Evolutionary conservation across 768 basidiomycete genomes (phyloP), one percentile per base, ranked within the genome.

Genomic region (Lactarius quietus): DNA sequence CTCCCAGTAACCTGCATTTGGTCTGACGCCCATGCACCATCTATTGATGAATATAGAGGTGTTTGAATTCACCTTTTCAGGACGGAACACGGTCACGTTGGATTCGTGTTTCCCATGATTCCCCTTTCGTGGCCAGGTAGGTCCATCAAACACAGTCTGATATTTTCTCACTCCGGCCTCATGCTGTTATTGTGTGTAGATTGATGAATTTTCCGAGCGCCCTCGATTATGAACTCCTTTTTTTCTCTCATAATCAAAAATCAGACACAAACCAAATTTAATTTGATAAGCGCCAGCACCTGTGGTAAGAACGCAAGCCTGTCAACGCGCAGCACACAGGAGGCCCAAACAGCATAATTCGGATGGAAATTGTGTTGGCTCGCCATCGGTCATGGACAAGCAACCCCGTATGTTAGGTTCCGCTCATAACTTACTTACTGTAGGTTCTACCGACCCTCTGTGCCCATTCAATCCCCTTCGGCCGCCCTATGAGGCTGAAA

Each of bases 401-500:
- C 26, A 23, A 23, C 59, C 59, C 64, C 41, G 53, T 31, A 45
- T 48, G 15, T 39, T 48, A 43, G 54, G 59, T 45, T 33, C 59
- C 64, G 63, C 41, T 59, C 41, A 26, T 33, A 33, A 33, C 33
- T 33, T 18, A 41, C 57, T 17, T 18, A 41, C 57, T 17, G 29
- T 38, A 31, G 23, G 31, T 9, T 26, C 23, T 26, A 26, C 45
- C 45, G 26, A 18, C 26, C 36, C n/a, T 39, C n/a, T 45, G 48
- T 41, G 17, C 52, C 23, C 28, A 63, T 43, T 45, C 45, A 43
- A 17, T 36, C 39, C 23, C 53, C 31, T 55, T 31, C 41, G 56
- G 36, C 54, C n/a, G 28, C 15, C 29, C 23, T 0, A 31, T 23
- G 54, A 59, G 17, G 28, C 54, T 17, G 26, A 12, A 9, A 31